phyloP scores from a whole-genome alignment of 805 yeast genomes.

The Clavispora carvajalis region DNA sequence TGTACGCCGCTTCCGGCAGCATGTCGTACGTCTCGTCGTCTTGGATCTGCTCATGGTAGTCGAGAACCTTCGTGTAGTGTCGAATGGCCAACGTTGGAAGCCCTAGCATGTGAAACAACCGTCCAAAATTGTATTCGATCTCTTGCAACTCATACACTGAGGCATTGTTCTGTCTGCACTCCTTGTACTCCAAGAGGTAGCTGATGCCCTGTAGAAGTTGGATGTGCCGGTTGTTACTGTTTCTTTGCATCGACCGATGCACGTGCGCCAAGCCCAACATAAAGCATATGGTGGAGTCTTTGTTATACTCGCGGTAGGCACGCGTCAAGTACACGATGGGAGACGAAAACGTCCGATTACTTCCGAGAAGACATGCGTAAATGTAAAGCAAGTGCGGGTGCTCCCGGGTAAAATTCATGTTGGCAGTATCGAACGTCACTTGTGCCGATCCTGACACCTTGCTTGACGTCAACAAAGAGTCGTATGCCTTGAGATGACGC shows the following conservation, averaged over 20 bases:
- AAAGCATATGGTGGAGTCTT: constrained; percentile 76
- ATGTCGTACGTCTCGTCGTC: constrained; percentile 53
- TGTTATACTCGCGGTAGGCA: constrained; percentile 58
- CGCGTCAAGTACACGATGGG: constrained; percentile 73
- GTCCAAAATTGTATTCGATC: constrained; percentile 74
- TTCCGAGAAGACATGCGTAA: constrained; percentile 75
- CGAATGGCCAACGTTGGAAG: constrained; percentile 65
- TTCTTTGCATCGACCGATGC: constrained; percentile 88
- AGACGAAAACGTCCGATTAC: constrained; percentile 78
- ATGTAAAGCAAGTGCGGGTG: constrained; percentile 69
- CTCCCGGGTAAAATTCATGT: constrained; percentile 30
- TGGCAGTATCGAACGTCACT: constrained; percentile 49
- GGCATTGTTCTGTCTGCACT: constrained; percentile 38
- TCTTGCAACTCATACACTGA: constrained; percentile 61
- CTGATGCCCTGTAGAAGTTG: constrained; percentile 86
- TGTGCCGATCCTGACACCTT: constrained; percentile 77
- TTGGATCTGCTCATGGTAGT: constrained; percentile 26
- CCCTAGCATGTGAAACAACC: constrained; percentile 81
- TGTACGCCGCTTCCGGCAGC: constrained; percentile 79
- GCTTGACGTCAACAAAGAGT: constrained; percentile 50
- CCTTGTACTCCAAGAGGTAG: constrained; percentile 66
- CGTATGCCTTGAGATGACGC: constrained; percentile 86
- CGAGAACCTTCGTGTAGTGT: constrained; percentile 67
- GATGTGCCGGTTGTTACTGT: constrained; percentile 77
- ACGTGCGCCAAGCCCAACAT: constrained; percentile 74